phyloP scores from a whole-genome alignment of 1,284 basidiomycete genomes.

The Limonomyces culmigenus region DNA sequence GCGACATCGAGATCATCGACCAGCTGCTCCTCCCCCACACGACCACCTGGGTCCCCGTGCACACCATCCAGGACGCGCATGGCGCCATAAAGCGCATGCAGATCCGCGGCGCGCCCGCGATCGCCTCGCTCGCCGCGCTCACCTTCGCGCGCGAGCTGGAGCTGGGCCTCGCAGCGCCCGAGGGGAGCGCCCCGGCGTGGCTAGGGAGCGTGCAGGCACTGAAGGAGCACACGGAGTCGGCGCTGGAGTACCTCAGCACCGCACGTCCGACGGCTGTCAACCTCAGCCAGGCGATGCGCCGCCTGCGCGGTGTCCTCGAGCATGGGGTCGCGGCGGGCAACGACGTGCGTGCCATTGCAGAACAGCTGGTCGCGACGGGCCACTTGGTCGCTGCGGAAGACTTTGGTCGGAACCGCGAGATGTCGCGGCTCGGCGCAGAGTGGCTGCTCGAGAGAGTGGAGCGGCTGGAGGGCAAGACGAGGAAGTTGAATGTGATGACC shows the following conservation, averaged over 20 bases:
- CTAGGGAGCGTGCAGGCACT: constrained; percentile 31
- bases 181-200: constrained; percentile 28
- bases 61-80: constrained; percentile 64
- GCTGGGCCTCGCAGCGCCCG: constrained; percentile 24
- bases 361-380: constrained; percentile 45
- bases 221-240: constrained; percentile 30
- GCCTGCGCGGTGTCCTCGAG: constrained; percentile 37
- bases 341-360: constrained; percentile 29
- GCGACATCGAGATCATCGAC: constrained; percentile 69
- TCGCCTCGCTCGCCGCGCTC: constrained; percentile 77
- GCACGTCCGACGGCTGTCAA: constrained; percentile 93
- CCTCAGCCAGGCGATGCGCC: constrained; percentile 66
- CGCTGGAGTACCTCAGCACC: constrained; percentile 60
- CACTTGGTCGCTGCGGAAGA: constrained; percentile 67
- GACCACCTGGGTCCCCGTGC: constrained; percentile 55
- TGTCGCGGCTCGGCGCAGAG: constrained; percentile 70
- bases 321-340: constrained; percentile 18
- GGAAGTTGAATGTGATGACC: constrained; percentile 63
- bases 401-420: constrained; percentile 64
- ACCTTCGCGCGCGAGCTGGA: constrained; percentile 48
- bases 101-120: constrained; percentile 90
- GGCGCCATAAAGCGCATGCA: constrained; percentile 87
- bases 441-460: constrained; percentile 57
- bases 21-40: constrained; percentile 75
- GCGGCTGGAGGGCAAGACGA: constrained; percentile 25